Base-by-base conservation (phyloP, 2,329 filamentous ascomycete genomes). In the Canariomyces notabilis region DNA sequence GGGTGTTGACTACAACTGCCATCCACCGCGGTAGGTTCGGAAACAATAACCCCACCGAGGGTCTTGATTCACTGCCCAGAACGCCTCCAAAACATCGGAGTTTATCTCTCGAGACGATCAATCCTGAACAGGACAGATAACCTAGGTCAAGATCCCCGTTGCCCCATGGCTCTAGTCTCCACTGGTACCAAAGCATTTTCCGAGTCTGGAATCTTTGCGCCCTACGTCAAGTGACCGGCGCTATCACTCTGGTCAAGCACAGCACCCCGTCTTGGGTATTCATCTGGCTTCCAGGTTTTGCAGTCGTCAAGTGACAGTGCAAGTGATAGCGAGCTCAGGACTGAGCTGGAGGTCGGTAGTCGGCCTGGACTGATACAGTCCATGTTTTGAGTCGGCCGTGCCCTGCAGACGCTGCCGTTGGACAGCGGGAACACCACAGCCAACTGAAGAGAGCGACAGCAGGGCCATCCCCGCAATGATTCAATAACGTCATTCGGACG, bases 391-490 rank as follows among this genome's bases (percentile, higher is more conserved):
- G 49, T 55, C 35, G 29, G 45, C 50, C 49, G 52, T 52, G 46
- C 54, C 53, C 46, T 57, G 54, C 55, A 55, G 50, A 43, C 14
- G 32, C 26, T 51, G 45, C 42, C 37, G 40, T 38, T 46, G 44
- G 53, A 56, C 55, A 53, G 44, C 43, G 42, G 47, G 32, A 57
- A 37, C 42, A 48, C 44, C 34, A 36, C 40, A 50, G 31, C 48
- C 50, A 51, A 39, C 43, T 33, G 51, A 39, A 31, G n/a, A 33
- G 37, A 29, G 44, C 43, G 43, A 29, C 48, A 45, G 42, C 50
- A 53, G 46, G 51, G 49, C 26, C 47, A 44, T 50, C 54, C 55
- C 55, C 55, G 49, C 52, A 56, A 55, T 53, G 50, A 55, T 51
- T 46, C 39, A 46, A 54, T 50, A 56, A 49, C 50, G 47, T 53